Base-by-base conservation (phyloP, 306 rosid genomes). In the Medicago arabica region DNA sequence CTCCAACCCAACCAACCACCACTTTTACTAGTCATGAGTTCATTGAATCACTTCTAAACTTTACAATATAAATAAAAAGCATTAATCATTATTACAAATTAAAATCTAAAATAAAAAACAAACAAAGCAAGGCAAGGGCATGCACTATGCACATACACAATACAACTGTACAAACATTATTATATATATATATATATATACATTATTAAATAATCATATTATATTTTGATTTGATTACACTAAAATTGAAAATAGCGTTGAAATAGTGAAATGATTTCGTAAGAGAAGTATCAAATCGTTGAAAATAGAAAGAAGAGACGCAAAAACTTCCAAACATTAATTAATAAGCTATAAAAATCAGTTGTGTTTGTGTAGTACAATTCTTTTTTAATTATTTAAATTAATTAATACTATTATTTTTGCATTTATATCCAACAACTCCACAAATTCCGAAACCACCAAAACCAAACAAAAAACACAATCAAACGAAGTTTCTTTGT, bases 351-450 rank as follows among this genome's bases (percentile, higher is more conserved):
- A 60, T 28, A 59, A 25, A 59, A 59, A 59, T 59, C 39, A 10
- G 65, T 58, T 57, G 36, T 10, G 15, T 11, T 11, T 11, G 23
- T 3, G 25, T 59, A 9, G 16, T n/a, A 59, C 39, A 6, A 12
- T 58, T 21, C 0, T 21, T 58, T 23, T 23, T 21, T 13, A 12
- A 13, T 14, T 54, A 54, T 18, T 55, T 55, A 21, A 21, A 21
- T 21, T 21, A 21, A 21, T 21, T 21, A 28, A 28, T 28, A n/a
- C n/a, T n/a, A 3, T 28, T 28, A 23, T 23, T 19, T 15, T 7
- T 31, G 43, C 18, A 60, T 60, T 60, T 13, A 60, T 60, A 12
- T 31, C 67, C 67, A 61, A 61, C 67, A 61, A 61, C 44, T 61
- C 61, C 31, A 15, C 6, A 31, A 61, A 11, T 61, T 60, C 66